Base-by-base conservation (phyloP, 495 filamentous ascomycete genomes). In the Aspergillus baeticus region DNA sequence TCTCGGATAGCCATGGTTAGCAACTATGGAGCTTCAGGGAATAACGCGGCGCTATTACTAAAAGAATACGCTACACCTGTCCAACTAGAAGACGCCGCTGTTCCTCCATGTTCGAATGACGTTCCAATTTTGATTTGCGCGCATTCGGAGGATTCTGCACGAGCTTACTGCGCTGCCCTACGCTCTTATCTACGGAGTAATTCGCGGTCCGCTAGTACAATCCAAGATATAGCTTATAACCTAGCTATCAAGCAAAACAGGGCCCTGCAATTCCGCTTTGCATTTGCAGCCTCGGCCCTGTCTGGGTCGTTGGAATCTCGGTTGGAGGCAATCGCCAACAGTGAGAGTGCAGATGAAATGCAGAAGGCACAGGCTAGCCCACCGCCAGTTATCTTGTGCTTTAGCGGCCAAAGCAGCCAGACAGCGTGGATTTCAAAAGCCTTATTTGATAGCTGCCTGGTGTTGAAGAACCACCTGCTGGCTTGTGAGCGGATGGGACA, bases 1-100 rank as follows among this genome's bases (percentile, higher is more conserved):
- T n/a, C n/a, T n/a, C 55, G 58, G 5, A 57, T 61, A 2, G 77
- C 75, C 0, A 50, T 69, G 0, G 65, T 81, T 42, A 81, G 77
- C 55, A 81, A 77, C 52, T 83, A 83, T 45, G 80, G 80, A 3
- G 80, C 78, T 0, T 69, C 75, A 0, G 79, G 80, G 1, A 72
- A 64, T 43, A 83, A 79, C 60, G 72, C 72, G 31, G 71, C 77
- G 0, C 61, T 82, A 47, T 54, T 83, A 8, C 58, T 80, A 5
- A 50, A 57, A 26, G 3, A 44, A n/a, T 10, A 18, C 10, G 8
- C 11, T 13, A 34, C 22, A 20, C 18, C 23, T n/a, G n/a, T n/a
- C n/a, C n/a, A n/a, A n/a, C n/a, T n/a, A n/a, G n/a, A n/a, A n/a
- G n/a, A n/a, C n/a, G n/a, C n/a, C n/a, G n/a, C n/a, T n/a, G n/a